Evolutionary conservation across 139 green algal species (phyloP), one percentile per base, ranked within the genome.

Genomic region (Closterium sp.): DNA sequence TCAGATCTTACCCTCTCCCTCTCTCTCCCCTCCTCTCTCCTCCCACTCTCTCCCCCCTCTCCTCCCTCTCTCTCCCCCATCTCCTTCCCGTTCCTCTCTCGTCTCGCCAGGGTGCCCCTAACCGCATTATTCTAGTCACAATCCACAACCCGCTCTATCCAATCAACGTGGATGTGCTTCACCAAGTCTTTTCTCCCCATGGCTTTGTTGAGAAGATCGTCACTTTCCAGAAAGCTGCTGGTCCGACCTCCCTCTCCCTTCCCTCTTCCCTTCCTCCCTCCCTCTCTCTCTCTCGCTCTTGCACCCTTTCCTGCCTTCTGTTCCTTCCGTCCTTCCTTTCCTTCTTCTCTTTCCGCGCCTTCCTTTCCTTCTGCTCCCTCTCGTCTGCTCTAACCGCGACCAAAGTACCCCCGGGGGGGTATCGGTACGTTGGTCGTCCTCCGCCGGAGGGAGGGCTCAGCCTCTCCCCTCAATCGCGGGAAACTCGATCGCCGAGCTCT

Each of bases 161-260:
- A 28, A 94, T 95, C 93, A 95, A 91, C 86, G 90, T 94, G 27
- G 93, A 95, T 89, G 93, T 95, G n/a, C 90, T 95, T 10, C 93
- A 95, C 84, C 93, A 95, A 86, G 93, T 95, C 91, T 95, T 95
- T 85, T 95, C 93, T 70, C 93, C 93, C 32, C 91, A 95, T 93
- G 93, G 93, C 28, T 93, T 90, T 93, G 91, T 95, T 34, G 93
- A 95, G 34, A 95, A 95, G 28, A 94, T 95, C 32, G 93, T 95
- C 87, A 92, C 42, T 42, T 89, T 91, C 88, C 70, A 92, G 84
- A 90, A 94, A 85, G 89, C 89, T 91, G 92, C 92, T 93, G 92
- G 92, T 94, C 27, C 90, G 91, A 91, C 21, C 31, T 87, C 70
- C 31, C 91, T 93, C 88, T 89, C 42, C 86, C 91, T 89, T 9